Conservation (phyloP, 2,329 filamentous ascomycete species). For the Rutstroemia sp. region DNA sequence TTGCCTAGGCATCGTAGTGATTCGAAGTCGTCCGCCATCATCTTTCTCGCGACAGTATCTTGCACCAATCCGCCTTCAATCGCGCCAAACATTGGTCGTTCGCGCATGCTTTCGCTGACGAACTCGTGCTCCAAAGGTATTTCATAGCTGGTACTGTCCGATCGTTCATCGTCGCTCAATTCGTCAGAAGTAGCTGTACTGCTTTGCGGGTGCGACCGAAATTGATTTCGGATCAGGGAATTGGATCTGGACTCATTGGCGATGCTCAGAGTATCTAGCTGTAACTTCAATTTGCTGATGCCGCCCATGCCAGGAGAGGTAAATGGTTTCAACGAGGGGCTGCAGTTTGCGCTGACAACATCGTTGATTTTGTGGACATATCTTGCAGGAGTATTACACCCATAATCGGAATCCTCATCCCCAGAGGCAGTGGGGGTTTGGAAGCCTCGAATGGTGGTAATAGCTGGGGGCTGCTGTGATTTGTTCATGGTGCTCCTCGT, state of each 20-base stretch:
- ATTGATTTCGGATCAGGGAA: slow-evolving; percentile 49
- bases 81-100: slow-evolving; percentile 32
- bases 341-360: slow-evolving; percentile 50
- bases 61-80: slow-evolving; percentile 48
- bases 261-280: slow-evolving; percentile 72
- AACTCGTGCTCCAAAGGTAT: slow-evolving; percentile 81
- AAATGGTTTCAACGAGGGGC: slow-evolving; percentile 47
- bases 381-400: slow-evolving; percentile 32
- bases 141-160: slow-evolving; percentile 77
- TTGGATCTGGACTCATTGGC: slow-evolving; percentile 45
- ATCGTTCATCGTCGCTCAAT: slow-evolving; percentile 53
- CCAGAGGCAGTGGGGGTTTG: slow-evolving; percentile 37
- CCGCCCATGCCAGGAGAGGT: slow-evolving; percentile 51
- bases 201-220: slow-evolving; percentile 50
- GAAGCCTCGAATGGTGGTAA: slow-evolving; percentile 29
- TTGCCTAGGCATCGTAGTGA: slow-evolving; percentile 88
- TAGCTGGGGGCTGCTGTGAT: slow-evolving; percentile 19
- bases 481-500: slow-evolving; percentile 25
- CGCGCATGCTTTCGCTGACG: slow-evolving; percentile 55
- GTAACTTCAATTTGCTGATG: slow-evolving; percentile 74
- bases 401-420: slow-evolving; percentile 48
- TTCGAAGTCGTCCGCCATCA: slow-evolving; percentile 87
- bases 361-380: slow-evolving; percentile 30
- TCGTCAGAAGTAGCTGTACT: slow-evolving; percentile 28
- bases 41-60: slow-evolving; percentile 56